Evolutionary conservation across 768 basidiomycete genomes (phyloP).

Genomic region (Coprinopsis strossmayeri): DNA sequence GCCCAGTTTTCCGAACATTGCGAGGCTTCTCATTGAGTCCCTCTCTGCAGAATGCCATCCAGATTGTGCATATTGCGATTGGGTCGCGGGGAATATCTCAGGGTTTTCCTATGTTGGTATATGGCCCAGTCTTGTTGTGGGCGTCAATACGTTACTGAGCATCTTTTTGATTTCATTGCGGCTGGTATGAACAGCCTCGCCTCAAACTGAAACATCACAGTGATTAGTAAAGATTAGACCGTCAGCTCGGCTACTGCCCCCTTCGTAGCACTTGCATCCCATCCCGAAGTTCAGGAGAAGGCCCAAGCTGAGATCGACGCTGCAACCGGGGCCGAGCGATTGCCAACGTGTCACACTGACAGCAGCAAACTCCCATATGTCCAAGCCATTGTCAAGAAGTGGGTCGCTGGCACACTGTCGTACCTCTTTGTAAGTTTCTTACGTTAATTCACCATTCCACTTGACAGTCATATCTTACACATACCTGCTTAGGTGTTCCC

Average conservation of each 20-base stretch:
- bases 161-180: no score
- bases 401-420: constrained; percentile 13
- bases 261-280: constrained; percentile 13
- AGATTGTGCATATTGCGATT: not conserved
- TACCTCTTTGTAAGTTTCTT: constrained; percentile 6
- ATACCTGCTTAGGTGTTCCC: no score
- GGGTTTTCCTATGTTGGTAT: constrained; percentile 1
- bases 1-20: no score
- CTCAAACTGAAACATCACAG: no score
- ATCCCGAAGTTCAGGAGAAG: constrained; percentile 15
- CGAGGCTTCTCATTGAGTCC: constrained; percentile 6
- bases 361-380: constrained; percentile 16
- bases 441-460: no score
- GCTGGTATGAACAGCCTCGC: no score
- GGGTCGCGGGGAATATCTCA: not conserved
- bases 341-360: constrained; percentile 18
- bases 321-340: constrained; percentile 12
- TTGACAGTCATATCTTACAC: no score
- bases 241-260: constrained; percentile 5
- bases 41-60: constrained; percentile 1
- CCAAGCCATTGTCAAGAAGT: constrained; percentile 18
- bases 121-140: no score
- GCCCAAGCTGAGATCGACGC: constrained; percentile 21
- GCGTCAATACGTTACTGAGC: constrained; percentile 1
- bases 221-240: not conserved